Conservation (phyloP, 352 stramenopile genomes). For the Phytopythium oedochilum region DNA sequence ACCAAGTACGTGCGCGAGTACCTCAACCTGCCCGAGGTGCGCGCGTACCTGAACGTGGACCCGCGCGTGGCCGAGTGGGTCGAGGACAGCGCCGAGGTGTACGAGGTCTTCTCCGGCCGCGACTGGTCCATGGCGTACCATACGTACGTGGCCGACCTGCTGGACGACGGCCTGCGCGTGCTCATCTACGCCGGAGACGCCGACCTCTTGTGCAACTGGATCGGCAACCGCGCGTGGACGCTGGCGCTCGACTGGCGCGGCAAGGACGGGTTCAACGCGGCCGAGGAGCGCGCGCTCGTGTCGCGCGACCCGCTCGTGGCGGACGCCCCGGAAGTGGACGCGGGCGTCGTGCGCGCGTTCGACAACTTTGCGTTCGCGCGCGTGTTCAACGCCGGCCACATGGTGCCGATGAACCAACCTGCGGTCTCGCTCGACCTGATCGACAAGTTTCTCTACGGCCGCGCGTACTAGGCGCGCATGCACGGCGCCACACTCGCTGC, state of each 20-base stretch:
- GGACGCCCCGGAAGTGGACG: constrained; percentile 3
- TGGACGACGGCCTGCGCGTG: constrained; percentile 62
- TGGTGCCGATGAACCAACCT: constrained; percentile 51
- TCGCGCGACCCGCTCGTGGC: constrained; percentile 18
- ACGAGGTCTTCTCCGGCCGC: constrained; percentile 65
- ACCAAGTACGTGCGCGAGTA: constrained; percentile 41
- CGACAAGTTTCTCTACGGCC: constrained; percentile 40
- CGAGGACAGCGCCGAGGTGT: constrained; percentile 87
- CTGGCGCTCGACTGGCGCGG: constrained; percentile 87
- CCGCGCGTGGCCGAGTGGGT: constrained; percentile 46
- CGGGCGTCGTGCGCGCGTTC: constrained; percentile 22
- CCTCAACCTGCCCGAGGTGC: constrained; percentile 52
- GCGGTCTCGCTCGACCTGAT: constrained; percentile 37
- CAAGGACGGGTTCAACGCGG: constrained; percentile 72
- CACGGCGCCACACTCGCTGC: too few species aligned
- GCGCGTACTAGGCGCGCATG: constrained; percentile 13
- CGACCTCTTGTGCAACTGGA: constrained; percentile 96
- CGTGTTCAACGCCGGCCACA: constrained; percentile 47
- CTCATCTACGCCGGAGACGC: constrained; percentile 95
- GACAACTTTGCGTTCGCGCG: constrained; percentile 47
- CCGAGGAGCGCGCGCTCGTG: constrained; percentile 21
- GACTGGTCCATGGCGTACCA: constrained; percentile 94
- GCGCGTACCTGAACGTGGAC: constrained; percentile 30
- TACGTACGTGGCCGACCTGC: constrained; percentile 74
- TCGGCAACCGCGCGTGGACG: constrained; percentile 93